phyloP scores from a whole-genome alignment of 2,329 filamentous ascomycete genomes.

The Colletotrichum nymphaeae region DNA sequence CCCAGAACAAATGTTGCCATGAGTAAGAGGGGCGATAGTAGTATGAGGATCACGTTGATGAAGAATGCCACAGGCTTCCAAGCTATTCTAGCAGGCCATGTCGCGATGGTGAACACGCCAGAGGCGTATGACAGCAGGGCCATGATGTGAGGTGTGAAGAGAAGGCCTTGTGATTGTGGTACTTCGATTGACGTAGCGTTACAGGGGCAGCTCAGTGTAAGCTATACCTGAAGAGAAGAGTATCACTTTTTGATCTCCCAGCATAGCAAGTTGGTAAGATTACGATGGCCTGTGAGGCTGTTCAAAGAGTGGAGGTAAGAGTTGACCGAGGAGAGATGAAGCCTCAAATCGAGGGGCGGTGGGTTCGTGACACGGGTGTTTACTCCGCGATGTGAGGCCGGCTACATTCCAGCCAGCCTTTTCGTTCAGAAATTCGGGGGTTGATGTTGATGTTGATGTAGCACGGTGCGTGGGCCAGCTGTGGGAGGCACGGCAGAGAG shows the following conservation, averaged over 20 bases:
- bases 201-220: slow-evolving; percentile 2
- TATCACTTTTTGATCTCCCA: neutral
- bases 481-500: neutral
- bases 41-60: slow-evolving; percentile 41
- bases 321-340: neutral
- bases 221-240: neutral
- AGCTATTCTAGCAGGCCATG: slow-evolving; percentile 46
- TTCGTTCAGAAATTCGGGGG: neutral
- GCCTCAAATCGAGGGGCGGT: neutral
- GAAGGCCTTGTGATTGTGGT: neutral
- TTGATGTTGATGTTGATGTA: slow-evolving; percentile 17
- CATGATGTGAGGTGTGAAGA: slow-evolving; percentile 6
- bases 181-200: neutral
- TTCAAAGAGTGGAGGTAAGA: neutral
- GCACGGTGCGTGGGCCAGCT: neutral
- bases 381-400: neutral
- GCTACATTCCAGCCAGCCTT: slow-evolving; percentile 13
- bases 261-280: neutral
- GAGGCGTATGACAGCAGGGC: slow-evolving; percentile 20
- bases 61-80: slow-evolving; percentile 42
- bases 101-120: slow-evolving; percentile 35
- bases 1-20: slow-evolving; percentile 44
- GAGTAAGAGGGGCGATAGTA: slow-evolving; percentile 52
- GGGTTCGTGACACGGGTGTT: slow-evolving; percentile 8
- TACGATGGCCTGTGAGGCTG: neutral